Evolutionary conservation across 1,284 basidiomycete species (phyloP).

Genomic region (Cryptococcus amylolentus): DNA sequence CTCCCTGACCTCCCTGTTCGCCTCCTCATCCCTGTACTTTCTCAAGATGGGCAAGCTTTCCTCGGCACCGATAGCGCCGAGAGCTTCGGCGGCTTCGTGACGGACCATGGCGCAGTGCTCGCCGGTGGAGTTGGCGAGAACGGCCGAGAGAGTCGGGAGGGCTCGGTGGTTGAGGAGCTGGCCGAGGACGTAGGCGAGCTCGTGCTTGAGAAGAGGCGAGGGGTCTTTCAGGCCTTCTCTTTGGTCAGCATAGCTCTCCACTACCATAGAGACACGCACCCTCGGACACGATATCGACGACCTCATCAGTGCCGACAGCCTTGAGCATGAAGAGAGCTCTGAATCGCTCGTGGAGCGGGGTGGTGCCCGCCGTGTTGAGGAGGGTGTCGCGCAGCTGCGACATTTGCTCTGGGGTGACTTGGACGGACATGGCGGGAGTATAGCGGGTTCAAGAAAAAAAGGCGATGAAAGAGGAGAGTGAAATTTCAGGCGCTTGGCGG

Average conservation of each 20-base stretch:
- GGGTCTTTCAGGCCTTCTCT: constrained; percentile 74
- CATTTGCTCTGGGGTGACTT: constrained; percentile 43
- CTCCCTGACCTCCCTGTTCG: constrained; percentile 80
- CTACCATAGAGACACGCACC: constrained; percentile 54
- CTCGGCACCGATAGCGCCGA: constrained; percentile 83
- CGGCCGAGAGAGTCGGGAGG: constrained; percentile 71
- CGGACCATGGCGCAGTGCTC: constrained; percentile 78
- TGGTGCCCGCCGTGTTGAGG: constrained; percentile 69
- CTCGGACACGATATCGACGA: constrained; percentile 79
- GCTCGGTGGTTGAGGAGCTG: constrained; percentile 77
- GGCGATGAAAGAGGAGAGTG: background rate
- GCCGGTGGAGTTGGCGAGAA: constrained; percentile 63
- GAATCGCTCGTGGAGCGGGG: constrained; percentile 84
- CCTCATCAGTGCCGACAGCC: constrained; percentile 66
- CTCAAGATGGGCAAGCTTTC: constrained; percentile 67
- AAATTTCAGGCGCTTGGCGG: background rate
- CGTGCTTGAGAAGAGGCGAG: constrained; percentile 92
- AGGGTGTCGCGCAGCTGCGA: constrained; percentile 53
- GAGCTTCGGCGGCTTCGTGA: constrained; percentile 98
- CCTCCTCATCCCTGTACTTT: constrained; percentile 65
- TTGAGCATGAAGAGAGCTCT: constrained; percentile 92
- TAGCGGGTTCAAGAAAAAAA: background rate
- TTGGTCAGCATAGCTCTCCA: background rate
- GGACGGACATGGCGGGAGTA: constrained; percentile 30
- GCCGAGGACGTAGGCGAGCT: constrained; percentile 94